A percentile compares a stretch with the other conserved stretches of the same genome.
Conservation (phyloP, 108 stramenopile genomes). For the Thalassiosira profunda region DNA sequence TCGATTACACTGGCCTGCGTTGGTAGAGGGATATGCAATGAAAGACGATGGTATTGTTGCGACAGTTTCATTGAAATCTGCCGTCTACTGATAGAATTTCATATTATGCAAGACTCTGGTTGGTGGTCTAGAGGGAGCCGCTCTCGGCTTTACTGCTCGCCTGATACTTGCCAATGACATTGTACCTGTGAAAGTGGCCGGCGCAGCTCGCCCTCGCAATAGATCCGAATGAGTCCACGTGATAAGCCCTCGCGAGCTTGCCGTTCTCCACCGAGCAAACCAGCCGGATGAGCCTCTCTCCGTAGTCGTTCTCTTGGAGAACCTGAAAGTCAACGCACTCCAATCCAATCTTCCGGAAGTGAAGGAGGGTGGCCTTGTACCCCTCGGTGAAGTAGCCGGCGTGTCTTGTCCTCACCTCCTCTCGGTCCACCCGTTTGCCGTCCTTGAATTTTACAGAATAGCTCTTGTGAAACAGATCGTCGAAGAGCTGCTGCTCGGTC, state of each 20-base stretch:
- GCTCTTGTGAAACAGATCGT: background rate
- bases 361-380: background rate
- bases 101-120: no score
- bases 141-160: no score
- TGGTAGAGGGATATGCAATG: background rate
- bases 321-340: constrained; percentile 7
- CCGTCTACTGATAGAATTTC: constrained; percentile 4
- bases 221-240: no score
- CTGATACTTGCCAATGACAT: no score
- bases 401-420: no score
- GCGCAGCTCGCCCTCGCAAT: no score
- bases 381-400: background rate
- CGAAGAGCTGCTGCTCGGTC: background rate
- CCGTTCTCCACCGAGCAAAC: no score
- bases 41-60: background rate
- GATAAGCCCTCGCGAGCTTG: no score
- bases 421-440: background rate
- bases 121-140: no score
- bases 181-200: no score
- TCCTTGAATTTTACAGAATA: background rate
- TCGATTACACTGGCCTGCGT: constrained; percentile 6
- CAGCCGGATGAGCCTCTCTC: background rate
- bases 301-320: background rate
- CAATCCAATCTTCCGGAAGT: constrained; percentile 6
- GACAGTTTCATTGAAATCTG: background rate